phyloP scores from a whole-genome alignment of 2,329 filamentous ascomycete species.

The Onygena corvina region DNA sequence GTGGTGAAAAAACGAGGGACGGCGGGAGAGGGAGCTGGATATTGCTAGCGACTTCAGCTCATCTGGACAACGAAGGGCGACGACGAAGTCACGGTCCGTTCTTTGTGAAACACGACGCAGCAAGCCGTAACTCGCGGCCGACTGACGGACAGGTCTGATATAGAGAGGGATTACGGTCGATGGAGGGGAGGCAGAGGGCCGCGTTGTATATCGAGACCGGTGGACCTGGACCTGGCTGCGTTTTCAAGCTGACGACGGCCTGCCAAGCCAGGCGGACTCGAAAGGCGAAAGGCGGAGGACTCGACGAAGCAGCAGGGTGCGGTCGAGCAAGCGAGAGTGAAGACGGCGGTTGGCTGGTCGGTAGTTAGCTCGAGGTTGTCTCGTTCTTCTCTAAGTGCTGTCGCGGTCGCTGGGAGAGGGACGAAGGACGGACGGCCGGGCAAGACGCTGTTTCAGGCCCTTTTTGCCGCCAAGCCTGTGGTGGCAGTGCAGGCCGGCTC shows the following conservation, averaged over 20 bases:
- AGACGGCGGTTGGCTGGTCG: too few relatives aligned
- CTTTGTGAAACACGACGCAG: neutral
- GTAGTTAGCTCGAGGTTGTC: neutral
- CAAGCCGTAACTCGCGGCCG: neutral
- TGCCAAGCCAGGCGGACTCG: neutral
- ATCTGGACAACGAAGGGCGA: neutral
- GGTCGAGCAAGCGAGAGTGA: neutral
- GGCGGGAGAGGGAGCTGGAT: neutral
- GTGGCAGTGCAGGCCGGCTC: neutral
- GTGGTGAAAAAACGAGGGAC: constrained; percentile 1
- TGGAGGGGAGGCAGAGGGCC: too few relatives aligned
- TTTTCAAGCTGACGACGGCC: neutral
- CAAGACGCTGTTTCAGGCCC: constrained; percentile 2
- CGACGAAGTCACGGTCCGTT: neutral
- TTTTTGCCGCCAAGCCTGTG: neutral
- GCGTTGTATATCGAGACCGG: neutral
- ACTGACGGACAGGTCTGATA: too few relatives aligned
- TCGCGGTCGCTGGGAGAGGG: neutral
- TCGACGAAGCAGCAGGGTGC: neutral
- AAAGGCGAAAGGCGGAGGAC: neutral
- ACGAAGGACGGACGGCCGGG: neutral
- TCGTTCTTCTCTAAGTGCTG: neutral
- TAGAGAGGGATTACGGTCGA: too few relatives aligned
- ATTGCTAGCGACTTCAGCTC: neutral
- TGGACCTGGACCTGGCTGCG: constrained; percentile 1